Evolutionary conservation across 202 grass and related monocot species (phyloP).

Genomic region (Eragrostis tef): DNA sequence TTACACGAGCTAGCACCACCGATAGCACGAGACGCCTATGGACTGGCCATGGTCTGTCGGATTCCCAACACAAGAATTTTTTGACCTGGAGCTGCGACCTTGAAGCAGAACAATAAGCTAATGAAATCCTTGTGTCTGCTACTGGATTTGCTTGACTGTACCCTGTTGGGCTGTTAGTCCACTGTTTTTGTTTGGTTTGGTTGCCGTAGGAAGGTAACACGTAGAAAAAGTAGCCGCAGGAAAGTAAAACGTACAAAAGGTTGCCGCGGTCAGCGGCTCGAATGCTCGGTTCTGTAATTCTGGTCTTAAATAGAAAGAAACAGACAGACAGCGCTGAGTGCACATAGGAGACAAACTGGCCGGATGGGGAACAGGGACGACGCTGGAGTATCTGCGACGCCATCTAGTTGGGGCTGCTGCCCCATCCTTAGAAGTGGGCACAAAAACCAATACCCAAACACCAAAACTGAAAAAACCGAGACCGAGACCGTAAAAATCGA

Average conservation of each 20-base stretch:
- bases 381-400: too few species aligned
- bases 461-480: too few species aligned
- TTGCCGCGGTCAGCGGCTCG: neutral
- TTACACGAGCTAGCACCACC: conserved; percentile 58
- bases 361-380: too few species aligned
- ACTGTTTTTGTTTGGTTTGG: neutral
- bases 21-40: conserved; percentile 43
- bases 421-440: too few species aligned
- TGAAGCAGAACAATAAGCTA: conserved; percentile 65
- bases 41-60: conserved; percentile 54
- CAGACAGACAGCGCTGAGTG: too few species aligned
- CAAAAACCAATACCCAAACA: too few species aligned
- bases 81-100: conserved; percentile 57
- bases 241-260: too few species aligned
- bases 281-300: neutral
- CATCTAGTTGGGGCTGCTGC: too few species aligned
- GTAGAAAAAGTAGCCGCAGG: too few species aligned
- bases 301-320: too few species aligned
- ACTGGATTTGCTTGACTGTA: conserved; percentile 1
- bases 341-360: too few species aligned
- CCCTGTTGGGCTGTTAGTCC: neutral
- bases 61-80: conserved; percentile 53
- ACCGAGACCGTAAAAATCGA: too few species aligned
- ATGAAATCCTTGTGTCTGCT: conserved; percentile 39
- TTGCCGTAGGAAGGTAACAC: neutral